These are phyloP conservation scores for Psilocybe azurescens DNA, from an alignment of 768 basidiomycete species.

Conservation along the genomic window DNA sequence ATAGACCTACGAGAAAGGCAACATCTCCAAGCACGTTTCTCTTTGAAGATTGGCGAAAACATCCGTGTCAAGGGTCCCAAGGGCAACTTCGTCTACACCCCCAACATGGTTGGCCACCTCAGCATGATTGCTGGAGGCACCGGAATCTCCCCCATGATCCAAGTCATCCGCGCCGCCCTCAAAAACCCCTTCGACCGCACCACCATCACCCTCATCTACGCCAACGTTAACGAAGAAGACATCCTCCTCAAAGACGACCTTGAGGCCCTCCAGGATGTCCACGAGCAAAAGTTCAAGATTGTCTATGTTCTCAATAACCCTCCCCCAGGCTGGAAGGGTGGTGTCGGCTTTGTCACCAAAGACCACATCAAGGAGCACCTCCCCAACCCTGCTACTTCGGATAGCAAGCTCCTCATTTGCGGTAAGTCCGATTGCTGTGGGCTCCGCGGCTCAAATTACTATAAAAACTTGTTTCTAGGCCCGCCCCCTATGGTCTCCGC, in stretches of 20 bases:
- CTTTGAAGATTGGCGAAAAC: slow-evolving; percentile 87
- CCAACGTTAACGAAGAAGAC: slow-evolving; percentile 92
- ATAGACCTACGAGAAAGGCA: slow-evolving; percentile 95
- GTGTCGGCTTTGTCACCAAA: slow-evolving; percentile 91
- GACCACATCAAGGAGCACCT: slow-evolving; percentile 87
- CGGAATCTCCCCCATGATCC: slow-evolving; percentile 99
- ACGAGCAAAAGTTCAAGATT: slow-evolving; percentile 72
- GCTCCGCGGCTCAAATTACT: no score
- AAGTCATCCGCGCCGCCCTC: slow-evolving; percentile 93
- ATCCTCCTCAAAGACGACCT: slow-evolving; percentile 91
- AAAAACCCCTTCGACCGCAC: slow-evolving; percentile 89
- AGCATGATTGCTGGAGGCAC: slow-evolving; percentile 99
- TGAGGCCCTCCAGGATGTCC: slow-evolving; percentile 70
- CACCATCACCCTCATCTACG: slow-evolving; percentile 88
- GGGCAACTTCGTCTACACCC: slow-evolving; percentile 88
- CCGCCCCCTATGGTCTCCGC: slow-evolving; percentile 20
- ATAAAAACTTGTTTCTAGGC: slow-evolving; percentile 42
- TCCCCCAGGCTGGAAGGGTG: slow-evolving; percentile 84
- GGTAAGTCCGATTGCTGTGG: slow-evolving; percentile 43
- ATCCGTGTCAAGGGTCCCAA: slow-evolving; percentile 95
- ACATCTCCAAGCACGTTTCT: slow-evolving; percentile 89
- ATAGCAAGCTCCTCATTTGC: slow-evolving; percentile 88
- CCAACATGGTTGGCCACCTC: slow-evolving; percentile 74
- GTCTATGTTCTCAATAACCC: slow-evolving; percentile 96
- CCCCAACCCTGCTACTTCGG: slow-evolving; percentile 61